Evolutionary conservation across 371 early-diverging fungal species (phyloP).

Genomic region (Mucor plumbeus): DNA sequence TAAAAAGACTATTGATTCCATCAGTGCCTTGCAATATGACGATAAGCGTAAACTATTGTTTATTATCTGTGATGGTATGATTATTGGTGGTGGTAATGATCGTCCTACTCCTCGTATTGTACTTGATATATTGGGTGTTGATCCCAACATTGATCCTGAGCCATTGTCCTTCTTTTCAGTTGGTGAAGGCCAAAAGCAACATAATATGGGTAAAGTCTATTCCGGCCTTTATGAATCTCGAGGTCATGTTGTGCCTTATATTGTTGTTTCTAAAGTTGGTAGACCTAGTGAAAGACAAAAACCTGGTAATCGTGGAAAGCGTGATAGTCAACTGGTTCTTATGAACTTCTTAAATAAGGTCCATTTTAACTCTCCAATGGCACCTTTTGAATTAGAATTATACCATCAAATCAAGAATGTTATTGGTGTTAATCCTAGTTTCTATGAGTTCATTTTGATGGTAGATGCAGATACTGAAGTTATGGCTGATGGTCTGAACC

Average conservation of each 20-base stretch:
- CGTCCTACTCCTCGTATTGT: slow-evolving; percentile 90
- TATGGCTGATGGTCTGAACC: slow-evolving; percentile 63
- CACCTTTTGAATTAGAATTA: slow-evolving; percentile 89
- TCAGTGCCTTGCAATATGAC: slow-evolving; percentile 68
- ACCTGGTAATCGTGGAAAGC: slow-evolving; percentile 89
- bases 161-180: slow-evolving; percentile 88
- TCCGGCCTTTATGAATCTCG: slow-evolving; percentile 85
- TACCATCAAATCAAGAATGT: slow-evolving; percentile 87
- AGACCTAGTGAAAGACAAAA: slow-evolving; percentile 68
- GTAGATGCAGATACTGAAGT: slow-evolving; percentile 77
- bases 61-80: slow-evolving; percentile 86
- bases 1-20: slow-evolving; percentile 72
- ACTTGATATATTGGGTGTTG: slow-evolving; percentile 83
- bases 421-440: slow-evolving; percentile 85
- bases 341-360: slow-evolving; percentile 83
- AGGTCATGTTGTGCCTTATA: slow-evolving; percentile 83
- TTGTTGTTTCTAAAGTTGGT: slow-evolving; percentile 87
- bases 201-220: slow-evolving; percentile 91
- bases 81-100: slow-evolving; percentile 90
- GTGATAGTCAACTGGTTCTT: slow-evolving; percentile 84
- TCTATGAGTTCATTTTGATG: slow-evolving; percentile 71
- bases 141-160: slow-evolving; percentile 81
- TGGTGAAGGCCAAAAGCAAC: slow-evolving; percentile 83
- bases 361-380: slow-evolving; percentile 76
- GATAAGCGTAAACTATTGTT: slow-evolving; percentile 80